Conservation (phyloP, 1,284 basidiomycete species). For the Moesziomyces sp. region DNA sequence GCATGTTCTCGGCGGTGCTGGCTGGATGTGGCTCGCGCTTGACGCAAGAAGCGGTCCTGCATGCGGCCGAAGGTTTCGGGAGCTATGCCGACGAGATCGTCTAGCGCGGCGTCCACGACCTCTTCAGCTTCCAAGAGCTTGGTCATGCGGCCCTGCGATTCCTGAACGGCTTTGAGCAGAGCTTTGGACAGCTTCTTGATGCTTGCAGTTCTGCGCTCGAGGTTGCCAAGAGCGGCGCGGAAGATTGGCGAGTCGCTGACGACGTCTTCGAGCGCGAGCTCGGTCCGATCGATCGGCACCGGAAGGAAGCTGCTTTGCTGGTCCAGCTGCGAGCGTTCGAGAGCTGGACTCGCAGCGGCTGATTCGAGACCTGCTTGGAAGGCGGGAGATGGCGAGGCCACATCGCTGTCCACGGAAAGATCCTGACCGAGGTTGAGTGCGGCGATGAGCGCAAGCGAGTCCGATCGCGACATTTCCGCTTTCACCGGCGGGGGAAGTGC, state of each 20-base stretch:
- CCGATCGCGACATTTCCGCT: conserved; percentile 11
- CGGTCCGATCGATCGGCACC: conserved; percentile 45
- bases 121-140: conserved; percentile 40
- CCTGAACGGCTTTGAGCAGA: conserved; percentile 34
- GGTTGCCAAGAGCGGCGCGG: conserved; percentile 54
- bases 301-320: background rate
- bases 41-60: conserved; percentile 11
- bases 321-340: background rate
- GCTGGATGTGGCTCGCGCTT: conserved; percentile 17
- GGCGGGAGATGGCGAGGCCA: background rate
- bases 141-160: conserved; percentile 22
- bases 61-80: conserved; percentile 42
- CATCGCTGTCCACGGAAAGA: conserved; percentile 1
- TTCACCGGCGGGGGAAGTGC: background rate
- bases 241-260: conserved; percentile 55
- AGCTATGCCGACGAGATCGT: conserved; percentile 20
- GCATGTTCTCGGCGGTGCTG: conserved; percentile 27
- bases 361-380: background rate
- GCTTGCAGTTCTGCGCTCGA: conserved; percentile 46
- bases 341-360: background rate
- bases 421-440: conserved; percentile 23
- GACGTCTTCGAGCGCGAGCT: conserved; percentile 45
- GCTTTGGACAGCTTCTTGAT: conserved; percentile 48
- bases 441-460: conserved; percentile 35
- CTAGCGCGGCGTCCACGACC: conserved; percentile 37